Conservation (phyloP, 2,329 filamentous ascomycete genomes). For the Tolypocladium paradoxum region DNA sequence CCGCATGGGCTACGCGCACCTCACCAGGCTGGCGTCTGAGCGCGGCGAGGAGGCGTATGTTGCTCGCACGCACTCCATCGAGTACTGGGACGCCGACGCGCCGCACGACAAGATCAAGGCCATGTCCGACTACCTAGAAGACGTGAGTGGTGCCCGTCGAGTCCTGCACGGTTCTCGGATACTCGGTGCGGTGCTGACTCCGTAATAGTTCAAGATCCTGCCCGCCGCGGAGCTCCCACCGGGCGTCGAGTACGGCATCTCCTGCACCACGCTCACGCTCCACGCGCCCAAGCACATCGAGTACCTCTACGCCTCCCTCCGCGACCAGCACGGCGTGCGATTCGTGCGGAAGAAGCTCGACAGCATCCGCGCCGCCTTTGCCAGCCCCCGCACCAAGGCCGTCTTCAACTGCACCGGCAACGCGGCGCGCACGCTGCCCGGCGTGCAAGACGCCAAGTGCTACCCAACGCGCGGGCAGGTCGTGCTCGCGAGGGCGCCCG, state of each 20-base stretch:
- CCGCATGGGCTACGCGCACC: conserved; percentile 24
- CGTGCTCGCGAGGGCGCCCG: conserved; percentile 22
- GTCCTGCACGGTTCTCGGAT: too few relatives aligned
- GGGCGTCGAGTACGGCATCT: conserved; percentile 22
- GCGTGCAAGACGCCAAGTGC: conserved; percentile 25
- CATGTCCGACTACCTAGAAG: conserved; percentile 28
- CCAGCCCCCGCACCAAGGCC: conserved; percentile 14
- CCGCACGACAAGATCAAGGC: conserved; percentile 27
- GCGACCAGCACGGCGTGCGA: conserved; percentile 17
- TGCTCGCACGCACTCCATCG: conserved; percentile 24
- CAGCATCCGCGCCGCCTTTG: conserved; percentile 15
- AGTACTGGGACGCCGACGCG: conserved; percentile 29
- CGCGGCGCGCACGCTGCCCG: conserved; percentile 20
- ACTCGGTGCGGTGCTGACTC: background rate
- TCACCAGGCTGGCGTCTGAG: conserved; percentile 22
- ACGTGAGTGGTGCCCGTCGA: conserved; percentile 13
- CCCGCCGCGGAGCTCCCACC: conserved; percentile 16
- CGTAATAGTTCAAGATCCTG: background rate
- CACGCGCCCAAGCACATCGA: conserved; percentile 26
- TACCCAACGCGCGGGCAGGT: conserved; percentile 31
- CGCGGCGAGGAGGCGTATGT: conserved; percentile 21
- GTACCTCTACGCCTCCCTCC: conserved; percentile 16
- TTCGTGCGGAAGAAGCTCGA: conserved; percentile 19
- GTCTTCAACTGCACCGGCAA: conserved; percentile 26
- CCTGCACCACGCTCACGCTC: conserved; percentile 25